These are phyloP conservation scores for Cercospora berteroae DNA, from an alignment of 2,329 filamentous ascomycete genomes.

Conservation along the genomic window DNA sequence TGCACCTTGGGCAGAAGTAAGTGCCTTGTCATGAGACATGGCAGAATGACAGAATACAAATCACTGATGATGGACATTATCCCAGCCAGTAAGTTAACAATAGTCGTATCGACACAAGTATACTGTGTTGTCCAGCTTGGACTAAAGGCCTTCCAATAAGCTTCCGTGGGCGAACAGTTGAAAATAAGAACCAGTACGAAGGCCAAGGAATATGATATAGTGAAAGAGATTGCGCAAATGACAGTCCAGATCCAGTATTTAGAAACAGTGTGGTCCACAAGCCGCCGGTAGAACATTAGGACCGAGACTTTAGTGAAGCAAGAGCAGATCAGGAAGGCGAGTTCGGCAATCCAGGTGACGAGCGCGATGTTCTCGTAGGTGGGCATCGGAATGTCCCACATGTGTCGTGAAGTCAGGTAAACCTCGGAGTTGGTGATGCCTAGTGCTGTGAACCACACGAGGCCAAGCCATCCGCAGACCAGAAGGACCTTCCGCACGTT, in stretches of 20 bases:
- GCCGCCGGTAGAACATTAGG: conserved; percentile 45
- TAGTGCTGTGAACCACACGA: conserved; percentile 27
- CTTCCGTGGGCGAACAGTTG: conserved; percentile 42
- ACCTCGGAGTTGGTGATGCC: conserved; percentile 27
- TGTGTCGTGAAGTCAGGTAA: conserved; percentile 37
- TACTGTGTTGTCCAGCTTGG: conserved; percentile 37
- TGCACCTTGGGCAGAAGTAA: conserved; percentile 45
- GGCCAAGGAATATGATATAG: conserved; percentile 40
- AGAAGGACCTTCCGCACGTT: conserved; percentile 23
- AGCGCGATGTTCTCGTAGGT: conserved; percentile 26
- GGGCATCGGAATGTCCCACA: conserved; percentile 38
- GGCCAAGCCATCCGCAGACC: conserved; percentile 26
- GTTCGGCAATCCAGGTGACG: conserved; percentile 38
- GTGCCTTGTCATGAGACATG: conserved; percentile 47
- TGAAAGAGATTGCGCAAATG: conserved; percentile 41
- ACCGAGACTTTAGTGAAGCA: conserved; percentile 41
- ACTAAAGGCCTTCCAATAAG: conserved; percentile 44
- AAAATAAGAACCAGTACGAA: conserved; percentile 39
- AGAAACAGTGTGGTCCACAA: conserved; percentile 39
- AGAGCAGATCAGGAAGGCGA: conserved; percentile 36
- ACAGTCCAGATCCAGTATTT: conserved; percentile 40
- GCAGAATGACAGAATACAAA: conserved; percentile 43
- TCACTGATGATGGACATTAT: conserved; percentile 43
- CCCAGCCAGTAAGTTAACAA: conserved; percentile 41
- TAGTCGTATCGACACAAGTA: conserved; percentile 41